phyloP scores from a whole-genome alignment of 2,329 filamentous ascomycete species.

The Bipolaris zeicola region DNA sequence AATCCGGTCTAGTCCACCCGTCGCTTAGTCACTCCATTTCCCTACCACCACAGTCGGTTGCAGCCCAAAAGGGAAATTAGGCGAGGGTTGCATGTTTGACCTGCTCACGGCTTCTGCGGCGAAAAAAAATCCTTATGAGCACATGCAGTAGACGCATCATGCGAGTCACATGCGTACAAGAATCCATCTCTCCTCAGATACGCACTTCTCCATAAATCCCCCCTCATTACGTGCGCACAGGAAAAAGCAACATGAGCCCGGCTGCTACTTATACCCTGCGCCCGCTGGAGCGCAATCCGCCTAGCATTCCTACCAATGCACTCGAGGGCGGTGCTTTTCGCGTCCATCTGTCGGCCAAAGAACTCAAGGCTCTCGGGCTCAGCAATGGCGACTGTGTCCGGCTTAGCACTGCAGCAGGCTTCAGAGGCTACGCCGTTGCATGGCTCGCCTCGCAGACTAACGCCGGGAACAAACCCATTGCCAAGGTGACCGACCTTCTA shows the following conservation, averaged over 20 bases:
- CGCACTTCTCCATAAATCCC: not conserved
- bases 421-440: constrained; percentile 63
- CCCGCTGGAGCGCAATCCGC: constrained; percentile 56
- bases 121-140: not conserved
- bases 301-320: constrained; percentile 52
- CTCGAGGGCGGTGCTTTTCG: constrained; percentile 64
- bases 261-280: constrained; percentile 57
- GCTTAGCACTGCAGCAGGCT: constrained; percentile 52
- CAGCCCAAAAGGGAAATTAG: constrained; percentile 3
- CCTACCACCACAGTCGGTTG: constrained; percentile 14
- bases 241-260: constrained; percentile 25
- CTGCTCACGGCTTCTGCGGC: not conserved
- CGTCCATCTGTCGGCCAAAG: constrained; percentile 62
- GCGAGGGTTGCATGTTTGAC: not conserved
- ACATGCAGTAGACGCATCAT: constrained; percentile 3
- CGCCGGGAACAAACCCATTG: constrained; percentile 45
- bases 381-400: constrained; percentile 64
- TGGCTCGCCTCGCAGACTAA: constrained; percentile 61
- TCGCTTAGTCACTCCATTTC: constrained; percentile 29
- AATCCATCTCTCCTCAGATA: not conserved
- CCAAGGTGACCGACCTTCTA: constrained; percentile 72
- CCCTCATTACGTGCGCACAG: not conserved
- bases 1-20: constrained; percentile 14
- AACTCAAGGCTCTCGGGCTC: constrained; percentile 61
- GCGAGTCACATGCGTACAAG: constrained; percentile 9